Conservation (phyloP, 108 stramenopile genomes). For the Nitzschia sp. region DNA sequence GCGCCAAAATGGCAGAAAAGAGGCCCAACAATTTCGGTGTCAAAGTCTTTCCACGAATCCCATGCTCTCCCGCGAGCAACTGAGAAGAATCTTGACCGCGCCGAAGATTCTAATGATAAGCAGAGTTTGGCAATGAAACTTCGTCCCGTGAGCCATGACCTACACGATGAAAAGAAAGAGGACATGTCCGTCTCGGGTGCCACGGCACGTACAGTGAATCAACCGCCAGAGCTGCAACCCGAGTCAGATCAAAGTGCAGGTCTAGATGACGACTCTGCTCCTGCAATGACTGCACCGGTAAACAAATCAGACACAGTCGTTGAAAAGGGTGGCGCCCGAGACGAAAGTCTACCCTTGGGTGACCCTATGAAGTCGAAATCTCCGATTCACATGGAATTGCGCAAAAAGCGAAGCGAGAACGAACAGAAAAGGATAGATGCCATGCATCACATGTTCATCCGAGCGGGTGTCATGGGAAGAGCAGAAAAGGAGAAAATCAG, state of each 20-base stretch:
- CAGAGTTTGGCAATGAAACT: slow-evolving; percentile 8
- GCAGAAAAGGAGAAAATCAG: neutral
- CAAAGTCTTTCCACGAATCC: too few species aligned
- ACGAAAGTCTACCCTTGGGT: too few species aligned
- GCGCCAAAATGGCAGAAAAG: too few species aligned
- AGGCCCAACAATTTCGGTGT: too few species aligned
- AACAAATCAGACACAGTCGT: too few species aligned
- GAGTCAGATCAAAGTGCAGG: too few species aligned
- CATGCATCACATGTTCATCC: slow-evolving; percentile 6
- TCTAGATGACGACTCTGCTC: too few species aligned
- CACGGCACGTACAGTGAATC: neutral
- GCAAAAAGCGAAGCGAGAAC: neutral
- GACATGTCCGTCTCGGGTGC: neutral
- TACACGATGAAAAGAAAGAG: slow-evolving; percentile 16
- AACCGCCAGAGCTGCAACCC: neutral
- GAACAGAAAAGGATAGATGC: slow-evolving; percentile 12
- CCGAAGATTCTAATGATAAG: too few species aligned
- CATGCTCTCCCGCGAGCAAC: too few species aligned
- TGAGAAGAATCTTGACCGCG: too few species aligned
- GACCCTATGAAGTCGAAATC: neutral
- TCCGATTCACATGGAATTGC: slow-evolving; percentile 10
- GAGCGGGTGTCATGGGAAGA: slow-evolving; percentile 6
- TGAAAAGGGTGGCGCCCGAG: too few species aligned
- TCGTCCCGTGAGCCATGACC: neutral
- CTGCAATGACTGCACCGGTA: too few species aligned